Evolutionary conservation across 2,329 filamentous ascomycete genomes (phyloP).

Genomic region (Stachybotrys elegans): DNA sequence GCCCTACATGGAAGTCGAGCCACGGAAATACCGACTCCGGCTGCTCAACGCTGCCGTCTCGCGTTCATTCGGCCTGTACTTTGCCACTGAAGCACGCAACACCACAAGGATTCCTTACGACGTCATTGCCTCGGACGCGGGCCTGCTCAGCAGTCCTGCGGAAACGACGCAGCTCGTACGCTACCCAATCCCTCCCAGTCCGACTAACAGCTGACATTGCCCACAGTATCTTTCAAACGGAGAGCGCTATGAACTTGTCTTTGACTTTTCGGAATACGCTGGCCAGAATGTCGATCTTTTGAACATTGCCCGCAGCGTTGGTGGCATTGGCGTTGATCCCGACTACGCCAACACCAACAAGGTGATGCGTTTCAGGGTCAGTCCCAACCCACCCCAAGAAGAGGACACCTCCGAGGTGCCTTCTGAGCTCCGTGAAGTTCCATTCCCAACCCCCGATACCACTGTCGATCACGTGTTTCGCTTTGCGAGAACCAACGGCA

Average conservation of each 20-base stretch:
- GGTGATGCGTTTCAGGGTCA: conserved; percentile 48
- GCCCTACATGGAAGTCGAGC: conserved; percentile 53
- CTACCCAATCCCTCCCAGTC: too few relatives aligned
- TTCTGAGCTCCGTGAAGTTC: conserved; percentile 26
- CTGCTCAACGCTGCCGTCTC: conserved; percentile 46
- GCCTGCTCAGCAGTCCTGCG: conserved; percentile 42
- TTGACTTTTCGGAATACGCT: conserved; percentile 46
- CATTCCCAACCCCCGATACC: conserved; percentile 28
- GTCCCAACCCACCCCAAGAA: conserved; percentile 20
- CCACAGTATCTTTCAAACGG: conserved; percentile 41
- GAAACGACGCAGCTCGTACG: conserved; percentile 35
- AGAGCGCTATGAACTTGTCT: conserved; percentile 53
- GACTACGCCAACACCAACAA: conserved; percentile 48
- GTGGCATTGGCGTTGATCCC: conserved; percentile 32
- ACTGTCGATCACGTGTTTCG: conserved; percentile 37
- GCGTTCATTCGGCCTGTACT: conserved; percentile 43
- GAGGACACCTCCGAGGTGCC: conserved; percentile 30
- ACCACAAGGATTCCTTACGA: conserved; percentile 36
- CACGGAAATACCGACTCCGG: conserved; percentile 54
- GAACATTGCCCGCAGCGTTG: conserved; percentile 16
- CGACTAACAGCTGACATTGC: too few relatives aligned
- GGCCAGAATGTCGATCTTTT: conserved; percentile 41
- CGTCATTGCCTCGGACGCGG: conserved; percentile 50
- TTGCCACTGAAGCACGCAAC: conserved; percentile 27
- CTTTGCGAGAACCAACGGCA: conserved; percentile 36